Evolutionary conservation across 495 filamentous ascomycete species (phyloP), one percentile per base, ranked within the genome.

Genomic region (Chaetomium fimeti): DNA sequence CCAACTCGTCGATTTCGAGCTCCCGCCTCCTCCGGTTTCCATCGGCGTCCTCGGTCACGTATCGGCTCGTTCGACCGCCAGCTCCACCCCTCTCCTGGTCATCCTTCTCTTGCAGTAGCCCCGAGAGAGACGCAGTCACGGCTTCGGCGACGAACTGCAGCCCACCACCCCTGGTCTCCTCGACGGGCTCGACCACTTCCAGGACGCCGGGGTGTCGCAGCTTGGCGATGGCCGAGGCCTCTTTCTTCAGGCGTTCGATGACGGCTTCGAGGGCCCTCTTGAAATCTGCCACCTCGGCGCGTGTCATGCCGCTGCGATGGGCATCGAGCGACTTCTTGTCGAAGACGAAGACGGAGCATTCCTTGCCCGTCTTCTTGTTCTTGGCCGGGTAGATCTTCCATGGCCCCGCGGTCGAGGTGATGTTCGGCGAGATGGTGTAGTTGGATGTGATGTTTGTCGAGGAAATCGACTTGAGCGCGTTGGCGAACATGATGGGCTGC

Each of bases 341-440:
- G 74, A 98, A 97, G 65, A 97, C 87, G 71, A 98, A 98, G 64
- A 98, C 87, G 12, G 94, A 98, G 24, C 88, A 92, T 16, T 88
- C 76, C 67, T 93, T 96, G 40, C 87, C 88, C 0, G 92, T 94
- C 15, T 89, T 89, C 75, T 97, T 97, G 76, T 96, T 96, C 82
- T 95, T 97, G 51, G 90, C 95, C 79, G 95, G 91, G 80, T 91
- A 92, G 75, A 98, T 93, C 79, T 92, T 96, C 94, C 94, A 98
- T 27, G 93, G 91, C 24, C 94, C 94, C 25, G 92, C 89, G 38
- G 84, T 84, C 22, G 91, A 84, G 13, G 83, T 84, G 24, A 89
- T 84, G 58, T 84, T 82, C 22, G 87, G 79, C 9, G 90, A 85
- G 57, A 97, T 80, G 62, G 87, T 84, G 77, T 98, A 98, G 76